A percentile compares a stretch with the other conserved stretches of the same genome.
phyloP scores from a whole-genome alignment of 176 grass and related monocot genomes.

The Cymbopogon citratus region DNA sequence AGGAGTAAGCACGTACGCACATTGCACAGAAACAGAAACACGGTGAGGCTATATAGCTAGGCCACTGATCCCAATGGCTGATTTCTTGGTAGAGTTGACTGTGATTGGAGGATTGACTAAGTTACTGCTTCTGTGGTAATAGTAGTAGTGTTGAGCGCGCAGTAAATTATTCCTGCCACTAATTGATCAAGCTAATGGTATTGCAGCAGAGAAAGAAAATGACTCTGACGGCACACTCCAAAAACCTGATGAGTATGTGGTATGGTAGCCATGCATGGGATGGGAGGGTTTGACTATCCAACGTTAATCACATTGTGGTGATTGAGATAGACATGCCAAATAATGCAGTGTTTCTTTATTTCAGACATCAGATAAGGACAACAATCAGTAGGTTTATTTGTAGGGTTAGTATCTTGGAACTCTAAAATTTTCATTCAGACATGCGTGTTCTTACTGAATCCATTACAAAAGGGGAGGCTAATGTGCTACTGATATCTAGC shows the following conservation, averaged over 20 bases:
- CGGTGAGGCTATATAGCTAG: constrained; percentile 9
- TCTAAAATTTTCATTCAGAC: constrained; percentile 18
- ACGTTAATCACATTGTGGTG: not conserved
- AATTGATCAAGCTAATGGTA: not conserved
- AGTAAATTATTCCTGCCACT: not conserved
- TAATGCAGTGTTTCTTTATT: not conserved
- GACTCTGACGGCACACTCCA: not conserved
- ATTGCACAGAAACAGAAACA: constrained; percentile 33
- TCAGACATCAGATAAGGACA: constrained; percentile 32
- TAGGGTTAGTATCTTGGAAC: constrained; percentile 34
- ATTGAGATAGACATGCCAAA: not conserved
- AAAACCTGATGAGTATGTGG: not conserved
- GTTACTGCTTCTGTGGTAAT: constrained; percentile 15
- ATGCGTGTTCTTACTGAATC: constrained; percentile 40
- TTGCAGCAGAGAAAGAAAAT: not conserved
- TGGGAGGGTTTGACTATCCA: not conserved
- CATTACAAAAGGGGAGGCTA: constrained; percentile 34
- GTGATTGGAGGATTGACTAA: constrained; percentile 20
- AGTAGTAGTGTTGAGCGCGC: not conserved
- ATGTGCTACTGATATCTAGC: not conserved
- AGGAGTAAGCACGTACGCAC: not conserved
- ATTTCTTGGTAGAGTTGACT: constrained; percentile 28
- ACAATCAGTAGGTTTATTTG: not conserved
- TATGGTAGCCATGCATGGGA: not conserved
- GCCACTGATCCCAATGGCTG: constrained; percentile 42